Evolutionary conservation across 768 basidiomycete species (phyloP).

Genomic region (Brasilioporus rufonigricans): DNA sequence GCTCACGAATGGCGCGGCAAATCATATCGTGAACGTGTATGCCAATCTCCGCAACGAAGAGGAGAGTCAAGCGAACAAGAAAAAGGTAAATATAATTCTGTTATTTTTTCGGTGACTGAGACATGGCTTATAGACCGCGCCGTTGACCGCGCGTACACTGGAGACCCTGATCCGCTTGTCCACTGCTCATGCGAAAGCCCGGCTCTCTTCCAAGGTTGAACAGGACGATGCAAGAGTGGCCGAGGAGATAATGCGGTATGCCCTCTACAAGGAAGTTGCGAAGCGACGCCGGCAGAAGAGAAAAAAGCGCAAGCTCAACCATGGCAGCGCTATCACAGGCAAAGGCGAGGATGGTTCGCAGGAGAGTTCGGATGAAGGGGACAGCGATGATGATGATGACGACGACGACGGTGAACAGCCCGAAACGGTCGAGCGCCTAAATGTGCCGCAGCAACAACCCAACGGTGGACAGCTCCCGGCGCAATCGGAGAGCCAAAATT

Average conservation of each 20-base stretch:
- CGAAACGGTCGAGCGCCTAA: conserved; percentile 46
- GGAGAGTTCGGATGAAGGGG: conserved; percentile 37
- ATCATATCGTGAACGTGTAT: conserved; percentile 91
- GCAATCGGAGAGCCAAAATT: conserved; percentile 43
- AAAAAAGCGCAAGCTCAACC: conserved; percentile 87
- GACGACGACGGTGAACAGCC: conserved; percentile 36
- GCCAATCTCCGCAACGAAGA: conserved; percentile 90
- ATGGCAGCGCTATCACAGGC: conserved; percentile 51
- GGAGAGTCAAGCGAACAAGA: conserved; percentile 76
- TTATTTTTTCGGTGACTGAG: conserved; percentile 6
- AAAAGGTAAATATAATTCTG: conserved; percentile 52
- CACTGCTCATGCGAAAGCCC: conserved; percentile 96
- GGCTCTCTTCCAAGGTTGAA: conserved; percentile 83
- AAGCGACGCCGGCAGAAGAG: conserved; percentile 63
- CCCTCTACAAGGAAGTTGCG: conserved; percentile 95
- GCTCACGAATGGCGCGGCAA: conserved; percentile 90
- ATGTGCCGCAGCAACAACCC: conserved; percentile 39
- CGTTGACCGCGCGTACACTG: conserved; percentile 95
- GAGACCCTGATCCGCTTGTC: conserved; percentile 98
- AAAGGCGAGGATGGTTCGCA: conserved; percentile 51
- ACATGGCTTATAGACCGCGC: conserved; percentile 70
- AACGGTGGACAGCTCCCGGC: conserved; percentile 24
- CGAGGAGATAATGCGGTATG: conserved; percentile 94
- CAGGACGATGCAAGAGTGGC: conserved; percentile 84
- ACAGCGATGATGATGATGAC: conserved; percentile 45